A percentile compares a stretch with the other conserved stretches of the same genome.
Evolutionary conservation across 1,284 basidiomycete species (phyloP).

Genomic region (Grifola frondosa): DNA sequence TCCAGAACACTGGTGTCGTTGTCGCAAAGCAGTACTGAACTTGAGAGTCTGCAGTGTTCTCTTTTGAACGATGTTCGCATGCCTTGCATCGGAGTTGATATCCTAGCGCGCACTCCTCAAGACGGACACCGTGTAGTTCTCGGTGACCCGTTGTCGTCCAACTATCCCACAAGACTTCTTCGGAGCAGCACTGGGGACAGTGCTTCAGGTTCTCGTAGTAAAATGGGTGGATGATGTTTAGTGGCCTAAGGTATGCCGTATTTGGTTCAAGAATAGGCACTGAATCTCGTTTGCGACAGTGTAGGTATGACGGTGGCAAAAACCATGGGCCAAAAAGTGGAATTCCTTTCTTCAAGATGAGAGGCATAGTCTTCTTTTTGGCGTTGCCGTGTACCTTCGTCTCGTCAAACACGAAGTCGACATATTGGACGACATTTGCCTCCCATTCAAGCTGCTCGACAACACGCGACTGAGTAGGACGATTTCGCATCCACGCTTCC

Average conservation of each 20-base stretch:
- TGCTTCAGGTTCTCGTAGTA: slow-evolving; percentile 13
- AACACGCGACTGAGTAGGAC: not conserved
- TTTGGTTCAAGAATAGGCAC: slow-evolving; percentile 4
- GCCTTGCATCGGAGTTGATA: slow-evolving; percentile 19
- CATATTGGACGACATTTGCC: slow-evolving; percentile 6
- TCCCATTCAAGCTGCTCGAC: slow-evolving; percentile 7
- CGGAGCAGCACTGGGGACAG: slow-evolving; percentile 14
- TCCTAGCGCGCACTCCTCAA: slow-evolving; percentile 17
- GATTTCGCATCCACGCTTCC: not conserved
- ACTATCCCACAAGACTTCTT: slow-evolving; percentile 7
- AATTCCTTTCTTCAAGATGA: no score
- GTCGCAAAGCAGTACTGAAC: slow-evolving; percentile 11
- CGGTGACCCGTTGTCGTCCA: slow-evolving; percentile 14
- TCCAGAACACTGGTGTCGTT: slow-evolving; percentile 15
- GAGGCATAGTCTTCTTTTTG: no score
- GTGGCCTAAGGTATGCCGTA: slow-evolving; percentile 13
- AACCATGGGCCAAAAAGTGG: no score
- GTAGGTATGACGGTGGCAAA: no score
- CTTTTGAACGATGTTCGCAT: no score
- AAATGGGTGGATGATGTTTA: slow-evolving; percentile 20
- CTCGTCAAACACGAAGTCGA: no score
- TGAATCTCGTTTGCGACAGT: no score
- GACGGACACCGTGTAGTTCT: slow-evolving; percentile 13
- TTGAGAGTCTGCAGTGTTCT: not conserved
- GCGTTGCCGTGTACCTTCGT: no score